Percentiles rank a stretch among this genome's conserved stretches.
Evolutionary conservation across 306 rosid species (phyloP).

Genomic region (Hylodesmum podocarpum): DNA sequence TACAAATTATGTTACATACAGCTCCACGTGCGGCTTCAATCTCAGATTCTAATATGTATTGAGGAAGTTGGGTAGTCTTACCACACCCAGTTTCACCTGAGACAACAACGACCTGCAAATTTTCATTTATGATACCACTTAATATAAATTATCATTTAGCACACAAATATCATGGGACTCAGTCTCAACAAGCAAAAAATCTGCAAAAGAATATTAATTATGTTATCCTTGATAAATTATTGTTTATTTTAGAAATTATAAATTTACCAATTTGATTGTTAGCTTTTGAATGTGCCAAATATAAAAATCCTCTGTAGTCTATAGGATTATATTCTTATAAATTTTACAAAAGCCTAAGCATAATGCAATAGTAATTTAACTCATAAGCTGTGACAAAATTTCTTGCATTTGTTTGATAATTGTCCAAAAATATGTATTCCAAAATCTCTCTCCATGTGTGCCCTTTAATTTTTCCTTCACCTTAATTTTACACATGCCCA

Average conservation of each 20-base stretch:
- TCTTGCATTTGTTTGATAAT: background rate
- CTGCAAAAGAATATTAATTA: slow-evolving; percentile 20
- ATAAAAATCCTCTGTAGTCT: background rate
- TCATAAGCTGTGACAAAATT: background rate
- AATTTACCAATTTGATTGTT: slow-evolving; percentile 4
- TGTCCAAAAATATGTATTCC: background rate
- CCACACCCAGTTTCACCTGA: slow-evolving; percentile 99
- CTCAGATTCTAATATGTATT: slow-evolving; percentile 90
- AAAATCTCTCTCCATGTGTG: background rate
- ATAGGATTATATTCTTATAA: background rate
- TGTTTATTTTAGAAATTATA: background rate
- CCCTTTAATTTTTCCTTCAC: background rate
- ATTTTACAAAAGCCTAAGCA: background rate
- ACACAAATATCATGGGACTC: slow-evolving; percentile 25
- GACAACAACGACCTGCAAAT: slow-evolving; percentile 68
- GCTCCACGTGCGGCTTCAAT: slow-evolving; percentile 78
- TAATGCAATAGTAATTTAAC: background rate
- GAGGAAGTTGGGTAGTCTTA: slow-evolving; percentile 98
- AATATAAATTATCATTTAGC: slow-evolving; percentile 28
- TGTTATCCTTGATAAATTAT: slow-evolving; percentile 17
- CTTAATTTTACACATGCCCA: slow-evolving; percentile 11
- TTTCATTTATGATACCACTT: slow-evolving; percentile 23
- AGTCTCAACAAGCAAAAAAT: slow-evolving; percentile 23
- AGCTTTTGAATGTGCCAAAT: background rate
- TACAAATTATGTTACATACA: slow-evolving; percentile 81